A percentile compares a stretch with the other conserved stretches of the same genome.
These are phyloP conservation scores for Alternaria metachromatica DNA, from an alignment of 2,329 filamentous ascomycete genomes.

Conservation along the genomic window DNA sequence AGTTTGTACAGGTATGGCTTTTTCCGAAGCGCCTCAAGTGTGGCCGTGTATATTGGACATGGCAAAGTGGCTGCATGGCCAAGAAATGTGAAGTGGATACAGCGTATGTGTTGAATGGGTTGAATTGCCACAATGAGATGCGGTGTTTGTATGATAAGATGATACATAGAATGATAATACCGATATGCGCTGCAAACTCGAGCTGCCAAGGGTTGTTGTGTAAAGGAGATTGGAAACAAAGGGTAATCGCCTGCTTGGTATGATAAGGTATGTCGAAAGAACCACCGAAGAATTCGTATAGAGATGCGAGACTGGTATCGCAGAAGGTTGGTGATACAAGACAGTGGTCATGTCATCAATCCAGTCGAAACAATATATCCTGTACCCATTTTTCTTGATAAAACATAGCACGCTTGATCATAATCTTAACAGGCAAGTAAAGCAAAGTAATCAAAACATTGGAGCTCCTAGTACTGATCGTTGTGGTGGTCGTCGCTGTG, in stretches of 20 bases:
- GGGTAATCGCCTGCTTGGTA: conserved; percentile 8
- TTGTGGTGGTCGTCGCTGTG: conserved; percentile 41
- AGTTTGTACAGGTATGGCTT: conserved; percentile 22
- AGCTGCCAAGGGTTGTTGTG: not conserved
- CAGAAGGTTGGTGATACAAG: conserved; percentile 5
- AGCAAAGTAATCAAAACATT: conserved; percentile 2
- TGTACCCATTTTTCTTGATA: conserved; percentile 6
- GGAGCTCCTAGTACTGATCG: conserved; percentile 27
- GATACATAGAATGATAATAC: conserved; percentile 47
- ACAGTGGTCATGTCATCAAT: conserved; percentile 8
- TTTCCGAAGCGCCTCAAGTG: not conserved
- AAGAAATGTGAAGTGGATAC: conserved; percentile 6
- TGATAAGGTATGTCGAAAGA: conserved; percentile 25
- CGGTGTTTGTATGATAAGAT: conserved; percentile 23
- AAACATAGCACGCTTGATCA: not conserved
- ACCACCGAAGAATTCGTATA: conserved; percentile 23
- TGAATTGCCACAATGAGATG: conserved; percentile 4
- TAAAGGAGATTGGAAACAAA: not conserved
- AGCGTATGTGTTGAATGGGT: not conserved
- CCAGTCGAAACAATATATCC: conserved; percentile 18
- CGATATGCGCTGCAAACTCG: conserved; percentile 17
- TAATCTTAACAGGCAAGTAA: conserved; percentile 15
- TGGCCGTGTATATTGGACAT: not conserved
- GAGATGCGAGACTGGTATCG: conserved; percentile 21
- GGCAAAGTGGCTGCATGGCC: conserved; percentile 3